Evolutionary conservation across 2,329 filamentous ascomycete genomes (phyloP).

Genomic region (Ceratocystis variospora): DNA sequence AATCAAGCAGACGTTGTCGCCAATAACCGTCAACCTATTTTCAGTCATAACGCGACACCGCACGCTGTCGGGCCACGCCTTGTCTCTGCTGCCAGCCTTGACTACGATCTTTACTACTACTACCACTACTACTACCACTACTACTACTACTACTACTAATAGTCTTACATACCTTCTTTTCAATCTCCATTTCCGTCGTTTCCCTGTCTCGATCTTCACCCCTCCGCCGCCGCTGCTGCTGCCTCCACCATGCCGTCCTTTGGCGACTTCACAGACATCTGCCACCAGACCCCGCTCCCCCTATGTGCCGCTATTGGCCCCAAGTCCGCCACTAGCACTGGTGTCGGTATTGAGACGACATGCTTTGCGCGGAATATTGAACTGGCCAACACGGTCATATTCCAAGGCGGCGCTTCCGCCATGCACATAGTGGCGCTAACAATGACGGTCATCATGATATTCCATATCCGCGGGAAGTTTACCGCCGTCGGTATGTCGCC

Average conservation of each 20-base stretch:
- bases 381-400: slow-evolving; percentile 95
- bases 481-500: slow-evolving; percentile 71
- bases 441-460: slow-evolving; percentile 95
- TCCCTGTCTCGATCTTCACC: slow-evolving; percentile 19
- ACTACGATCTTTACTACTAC: not conserved
- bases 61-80: not conserved
- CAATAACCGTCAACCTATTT: not conserved
- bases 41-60: not conserved
- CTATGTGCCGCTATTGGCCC: slow-evolving; percentile 76
- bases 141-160: no score
- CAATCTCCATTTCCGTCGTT: no score
- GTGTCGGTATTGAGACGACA: slow-evolving; percentile 68
- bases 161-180: not conserved
- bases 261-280: slow-evolving; percentile 80
- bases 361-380: slow-evolving; percentile 95
- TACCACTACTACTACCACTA: not conserved
- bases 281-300: slow-evolving; percentile 70
- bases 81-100: not conserved
- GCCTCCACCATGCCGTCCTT: slow-evolving; percentile 55
- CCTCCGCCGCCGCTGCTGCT: not conserved
- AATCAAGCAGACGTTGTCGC: not conserved
- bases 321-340: slow-evolving; percentile 50
- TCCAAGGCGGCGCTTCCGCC: slow-evolving; percentile 78
- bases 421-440: slow-evolving; percentile 80
- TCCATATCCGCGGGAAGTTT: slow-evolving; percentile 94